Evolutionary conservation across 108 stramenopile genomes (phyloP).

Genomic region (Craspedostauros australis): DNA sequence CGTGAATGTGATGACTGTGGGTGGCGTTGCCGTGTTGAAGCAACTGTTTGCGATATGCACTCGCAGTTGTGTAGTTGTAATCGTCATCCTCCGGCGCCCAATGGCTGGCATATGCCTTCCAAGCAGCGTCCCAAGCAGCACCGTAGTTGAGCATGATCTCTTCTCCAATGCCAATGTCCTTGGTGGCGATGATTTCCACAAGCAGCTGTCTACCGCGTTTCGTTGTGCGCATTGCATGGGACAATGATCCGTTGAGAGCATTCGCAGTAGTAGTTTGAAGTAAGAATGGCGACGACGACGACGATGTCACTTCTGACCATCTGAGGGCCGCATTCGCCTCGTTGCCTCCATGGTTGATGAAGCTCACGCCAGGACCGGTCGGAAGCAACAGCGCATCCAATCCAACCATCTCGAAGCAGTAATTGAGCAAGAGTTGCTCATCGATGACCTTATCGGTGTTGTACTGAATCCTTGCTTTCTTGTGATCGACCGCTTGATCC

Average conservation of each 20-base stretch:
- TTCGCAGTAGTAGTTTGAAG: conserved; percentile 34
- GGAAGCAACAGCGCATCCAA: conserved; percentile 35
- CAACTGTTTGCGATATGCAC: no score
- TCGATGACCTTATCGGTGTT: no score
- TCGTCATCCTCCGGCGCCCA: no score
- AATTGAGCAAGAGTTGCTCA: conserved; percentile 38
- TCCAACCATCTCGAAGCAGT: conserved; percentile 31
- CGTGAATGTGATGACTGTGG: no score
- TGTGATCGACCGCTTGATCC: no score
- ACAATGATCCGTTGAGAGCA: conserved; percentile 8
- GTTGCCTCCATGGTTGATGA: conserved; percentile 30
- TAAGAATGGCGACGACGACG: conserved; percentile 2
- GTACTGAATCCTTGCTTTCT: no score
- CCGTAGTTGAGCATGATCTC: conserved; percentile 63
- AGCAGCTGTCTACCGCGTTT: conserved; percentile 1
- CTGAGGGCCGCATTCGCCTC: conserved; percentile 20
- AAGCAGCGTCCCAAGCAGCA: conserved; percentile 43
- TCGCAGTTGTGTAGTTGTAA: no score
- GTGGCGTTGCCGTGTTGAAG: no score
- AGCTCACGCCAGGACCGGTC: conserved; percentile 3
- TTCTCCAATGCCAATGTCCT: conserved; percentile 40
- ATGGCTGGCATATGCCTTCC: conserved; percentile 32
- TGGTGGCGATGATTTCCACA: conserved; percentile 38
- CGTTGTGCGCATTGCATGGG: conserved; percentile 2
- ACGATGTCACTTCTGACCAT: conserved; percentile 39